Evolutionary conservation across 495 filamentous ascomycete genomes (phyloP), one percentile per base, ranked within the genome.

Genomic region (Clohesyomyces aquaticus): DNA sequence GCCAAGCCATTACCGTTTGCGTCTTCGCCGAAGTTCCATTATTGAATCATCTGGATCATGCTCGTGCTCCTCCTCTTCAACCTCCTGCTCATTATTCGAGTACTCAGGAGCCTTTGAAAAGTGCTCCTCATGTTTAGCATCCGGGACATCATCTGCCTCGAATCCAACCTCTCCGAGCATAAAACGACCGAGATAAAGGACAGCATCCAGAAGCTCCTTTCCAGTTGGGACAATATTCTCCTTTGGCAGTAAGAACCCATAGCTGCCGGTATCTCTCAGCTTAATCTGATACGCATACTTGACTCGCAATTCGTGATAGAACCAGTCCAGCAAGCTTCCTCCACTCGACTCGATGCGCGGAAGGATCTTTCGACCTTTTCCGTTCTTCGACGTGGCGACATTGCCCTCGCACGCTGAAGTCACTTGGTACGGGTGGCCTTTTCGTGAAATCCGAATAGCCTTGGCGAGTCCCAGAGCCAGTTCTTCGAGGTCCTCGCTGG

Each of bases 281-380:
- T 97, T 98, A 73, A 98, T 89, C 78, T 98, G 94, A 70, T 95
- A 98, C 25, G 90, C 86, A 70, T 89, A 94, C 32, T 79, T 84
- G n/a, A 93, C 88, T 45, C 83, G 77, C 28, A 96, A 75, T 67
- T 94, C 88, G 59, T 94, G 91, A 72, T 97, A 97, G 76, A 98
- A 96, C 85, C 91, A 98, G 75, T 98, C 94, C 45, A 98, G 84
- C 8, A 90, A 91, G 41, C 90, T 93, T 14, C 94, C 94, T 14
- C 93, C 92, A 49, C 84, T 82, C 1, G 82, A 77, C 55, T 91
- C 88, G 63, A 87, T 82, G 26, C 81, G 79, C 47, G 73, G 70
- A 48, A 80, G 72, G 6, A 78, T 41, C 19, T 68, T 55, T 59
- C 60, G 48, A 53, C 64, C 66, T 23, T 61, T 66, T 47, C 61